phyloP scores from a whole-genome alignment of 1,284 basidiomycete species.

The Ustilago curta region DNA sequence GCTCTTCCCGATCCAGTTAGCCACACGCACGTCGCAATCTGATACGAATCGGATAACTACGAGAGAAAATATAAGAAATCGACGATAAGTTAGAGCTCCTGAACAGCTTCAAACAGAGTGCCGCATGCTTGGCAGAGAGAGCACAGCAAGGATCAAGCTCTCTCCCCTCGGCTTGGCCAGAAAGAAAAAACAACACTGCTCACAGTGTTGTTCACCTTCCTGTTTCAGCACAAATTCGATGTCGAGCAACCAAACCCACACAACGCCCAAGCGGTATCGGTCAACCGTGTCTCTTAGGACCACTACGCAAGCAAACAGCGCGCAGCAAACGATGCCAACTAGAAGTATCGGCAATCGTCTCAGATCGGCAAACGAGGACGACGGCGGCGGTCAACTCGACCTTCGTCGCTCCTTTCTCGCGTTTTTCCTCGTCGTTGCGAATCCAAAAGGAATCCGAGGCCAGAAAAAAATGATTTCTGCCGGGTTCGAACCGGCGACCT shows the following conservation, averaged over 20 bases:
- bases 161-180: too few relatives aligned
- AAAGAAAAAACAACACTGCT: too few relatives aligned
- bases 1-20: slow-evolving; percentile 3
- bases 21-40: background rate
- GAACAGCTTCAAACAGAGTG: background rate
- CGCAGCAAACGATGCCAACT: background rate
- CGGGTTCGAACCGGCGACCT: slow-evolving; percentile 60
- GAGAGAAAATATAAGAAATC: background rate
- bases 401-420: background rate
- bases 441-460: background rate
- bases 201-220: too few relatives aligned
- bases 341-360: background rate
- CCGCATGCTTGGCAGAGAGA: too few relatives aligned
- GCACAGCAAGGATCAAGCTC: too few relatives aligned
- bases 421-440: background rate
- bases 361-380: background rate
- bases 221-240: too few relatives aligned
- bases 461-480: slow-evolving; percentile 46
- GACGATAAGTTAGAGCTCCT: background rate
- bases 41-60: background rate
- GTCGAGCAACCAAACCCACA: too few relatives aligned
- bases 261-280: too few relatives aligned
- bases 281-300: too few relatives aligned
- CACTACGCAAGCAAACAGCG: too few relatives aligned
- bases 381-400: background rate